Conservation (phyloP, 1,284 basidiomycete species). For the Marasmius tenuissimus region DNA sequence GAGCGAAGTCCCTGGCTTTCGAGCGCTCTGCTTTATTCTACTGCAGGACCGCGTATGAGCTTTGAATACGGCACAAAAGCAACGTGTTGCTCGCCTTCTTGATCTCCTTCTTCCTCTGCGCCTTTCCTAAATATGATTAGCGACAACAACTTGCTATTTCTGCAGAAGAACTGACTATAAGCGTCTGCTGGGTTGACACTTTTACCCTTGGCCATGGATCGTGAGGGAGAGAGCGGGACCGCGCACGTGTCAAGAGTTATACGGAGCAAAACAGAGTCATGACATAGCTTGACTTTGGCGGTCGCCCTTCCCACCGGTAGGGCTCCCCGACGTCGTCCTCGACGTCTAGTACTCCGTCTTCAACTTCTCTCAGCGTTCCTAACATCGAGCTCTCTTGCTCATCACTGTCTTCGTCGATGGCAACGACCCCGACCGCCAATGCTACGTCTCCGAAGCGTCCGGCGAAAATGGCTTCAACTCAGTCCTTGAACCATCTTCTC, state of each 20-base stretch:
- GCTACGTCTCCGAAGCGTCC: conserved; percentile 50
- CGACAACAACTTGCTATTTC: conserved; percentile 13
- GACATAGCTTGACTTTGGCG: neutral
- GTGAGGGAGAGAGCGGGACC: conserved; percentile 24
- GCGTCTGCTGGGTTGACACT: conserved; percentile 84
- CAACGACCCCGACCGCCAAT: conserved; percentile 28
- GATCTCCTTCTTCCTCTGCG: conserved; percentile 84
- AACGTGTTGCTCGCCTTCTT: conserved; percentile 68
- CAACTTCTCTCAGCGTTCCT: neutral
- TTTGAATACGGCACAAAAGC: conserved; percentile 13
- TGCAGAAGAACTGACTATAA: conserved; percentile 50
- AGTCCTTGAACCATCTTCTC: conserved; percentile 74
- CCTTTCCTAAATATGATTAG: conserved; percentile 62
- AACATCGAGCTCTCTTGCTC: neutral
- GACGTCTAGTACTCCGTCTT: neutral
- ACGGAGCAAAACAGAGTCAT: conserved; percentile 6
- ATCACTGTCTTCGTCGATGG: conserved; percentile 20
- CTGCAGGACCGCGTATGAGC: conserved; percentile 36
- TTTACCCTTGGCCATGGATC: conserved; percentile 78
- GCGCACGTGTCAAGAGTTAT: conserved; percentile 5
- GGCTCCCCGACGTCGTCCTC: conserved; percentile 14
- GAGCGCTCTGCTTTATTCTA: conserved; percentile 86
- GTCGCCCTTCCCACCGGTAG: conserved; percentile 30
- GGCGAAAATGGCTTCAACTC: conserved; percentile 64
- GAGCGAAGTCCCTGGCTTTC: conserved; percentile 77